Evolutionary conservation across 140 eudicot genomes (phyloP), one percentile per base, ranked within the genome.

Genomic region (Erigeron philadelphicus): DNA sequence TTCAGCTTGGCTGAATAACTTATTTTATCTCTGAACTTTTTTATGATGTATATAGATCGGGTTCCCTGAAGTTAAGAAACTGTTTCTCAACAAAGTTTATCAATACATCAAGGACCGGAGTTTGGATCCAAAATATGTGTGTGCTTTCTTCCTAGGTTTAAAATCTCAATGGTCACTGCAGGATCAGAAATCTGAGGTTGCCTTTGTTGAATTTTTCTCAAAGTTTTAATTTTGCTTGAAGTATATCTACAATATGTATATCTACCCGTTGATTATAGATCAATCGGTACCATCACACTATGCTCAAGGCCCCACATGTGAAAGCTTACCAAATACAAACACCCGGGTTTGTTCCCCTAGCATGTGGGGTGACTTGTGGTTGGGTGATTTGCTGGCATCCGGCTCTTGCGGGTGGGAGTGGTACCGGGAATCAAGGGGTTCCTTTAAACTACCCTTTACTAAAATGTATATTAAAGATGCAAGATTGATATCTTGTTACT

Each of bases 91-190:
- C 71, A 93, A 93, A 80, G 82, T 89, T 85, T 88, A 93, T 83
- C 96, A 93, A 76, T 93, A 89, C 82, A 80, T 93, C 35, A 93
- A 86, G 86, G 96, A 89, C 73, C 90, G 90, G 58, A 67, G 78
- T 72, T 80, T 93, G 83, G 96, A 93, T 78, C 87, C 94, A 9
- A 93, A 93, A 83, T 89, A 84, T 81, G 93, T 90, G 38, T 93
- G 96, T 78, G 94, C 90, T 59, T 89, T 87, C 75, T 76, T 89
- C 40, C 81, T 83, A 74, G 90, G 77, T 61, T 49, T 83, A 25
- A 81, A 73, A 62, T 70, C 90, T 61, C 80, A 64, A 47, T 87
- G 73, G 45, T 67, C 83, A 74, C 80, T 80, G 66, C 68, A 71
- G 48, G 90, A 77, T 43, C 85, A 82, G 90, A 88, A 82, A 83